phyloP scores from a whole-genome alignment of 176 grass and related monocot genomes.

The Neostapfia colusana region DNA sequence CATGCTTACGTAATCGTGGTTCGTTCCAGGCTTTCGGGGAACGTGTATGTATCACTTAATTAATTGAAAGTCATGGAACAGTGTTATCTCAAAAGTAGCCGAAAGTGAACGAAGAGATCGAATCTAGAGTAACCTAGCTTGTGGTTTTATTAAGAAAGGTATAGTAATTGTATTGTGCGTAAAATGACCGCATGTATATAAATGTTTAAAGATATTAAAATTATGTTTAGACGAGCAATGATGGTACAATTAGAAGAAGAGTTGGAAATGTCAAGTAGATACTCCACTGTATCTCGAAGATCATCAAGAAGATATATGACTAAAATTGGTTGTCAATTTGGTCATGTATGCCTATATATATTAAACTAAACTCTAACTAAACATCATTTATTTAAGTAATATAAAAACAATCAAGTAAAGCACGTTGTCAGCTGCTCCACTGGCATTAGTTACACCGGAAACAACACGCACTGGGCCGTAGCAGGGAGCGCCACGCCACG shows the following conservation, averaged over 20 bases:
- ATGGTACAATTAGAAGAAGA: too few relatives aligned
- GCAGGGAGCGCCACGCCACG: background rate
- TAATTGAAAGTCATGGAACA: too few relatives aligned
- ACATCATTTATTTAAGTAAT: background rate
- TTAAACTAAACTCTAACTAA: background rate
- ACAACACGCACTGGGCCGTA: background rate
- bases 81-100: too few relatives aligned
- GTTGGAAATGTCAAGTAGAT: too few relatives aligned
- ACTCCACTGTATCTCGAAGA: too few relatives aligned
- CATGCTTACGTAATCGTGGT: background rate
- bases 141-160: too few relatives aligned
- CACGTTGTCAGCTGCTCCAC: background rate
- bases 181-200: too few relatives aligned
- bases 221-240: too few relatives aligned
- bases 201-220: too few relatives aligned
- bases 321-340: background rate
- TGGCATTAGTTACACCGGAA: conserved; percentile 12
- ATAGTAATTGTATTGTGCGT: too few relatives aligned
- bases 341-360: background rate
- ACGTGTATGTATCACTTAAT: background rate
- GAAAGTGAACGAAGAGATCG: too few relatives aligned
- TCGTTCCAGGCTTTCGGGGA: background rate
- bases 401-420: background rate
- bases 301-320: background rate
- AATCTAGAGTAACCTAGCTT: too few relatives aligned